These are phyloP conservation scores for Tolypocladium guangdongense DNA, from an alignment of 2,329 filamentous ascomycete genomes.

Conservation along the genomic window DNA sequence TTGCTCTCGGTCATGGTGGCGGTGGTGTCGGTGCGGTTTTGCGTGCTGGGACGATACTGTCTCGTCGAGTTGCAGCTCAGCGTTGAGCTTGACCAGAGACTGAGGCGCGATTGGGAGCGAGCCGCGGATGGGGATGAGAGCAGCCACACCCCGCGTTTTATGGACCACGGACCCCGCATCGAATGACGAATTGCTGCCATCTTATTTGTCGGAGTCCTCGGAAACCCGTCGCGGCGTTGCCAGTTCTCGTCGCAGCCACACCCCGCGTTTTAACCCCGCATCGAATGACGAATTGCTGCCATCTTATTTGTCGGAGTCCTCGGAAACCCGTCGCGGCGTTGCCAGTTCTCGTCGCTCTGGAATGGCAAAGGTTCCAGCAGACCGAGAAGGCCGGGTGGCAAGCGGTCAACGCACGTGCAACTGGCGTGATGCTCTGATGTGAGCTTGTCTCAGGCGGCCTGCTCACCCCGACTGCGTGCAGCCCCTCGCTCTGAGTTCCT, in stretches of 20 bases:
- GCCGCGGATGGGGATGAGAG: neutral
- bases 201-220: neutral
- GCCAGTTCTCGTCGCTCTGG: no score
- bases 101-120: neutral
- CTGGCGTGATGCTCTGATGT: no score
- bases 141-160: slow-evolving; percentile 1
- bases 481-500: no score
- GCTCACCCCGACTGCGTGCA: no score
- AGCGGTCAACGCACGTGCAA: no score
- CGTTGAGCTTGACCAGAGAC: neutral
- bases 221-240: no score
- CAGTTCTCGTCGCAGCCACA: no score
- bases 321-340: no score
- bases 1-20: slow-evolving; percentile 15
- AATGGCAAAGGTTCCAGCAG: no score
- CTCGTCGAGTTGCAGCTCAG: neutral
- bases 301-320: neutral
- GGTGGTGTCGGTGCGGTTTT: neutral
- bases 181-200: slow-evolving; percentile 1
- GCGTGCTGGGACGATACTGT: neutral
- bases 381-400: no score
- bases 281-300: neutral
- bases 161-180: neutral
- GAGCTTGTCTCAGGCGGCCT: no score
- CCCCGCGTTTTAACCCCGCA: slow-evolving; percentile 4